phyloP scores from a whole-genome alignment of 306 rosid species.

The Quercus engelmannii region DNA sequence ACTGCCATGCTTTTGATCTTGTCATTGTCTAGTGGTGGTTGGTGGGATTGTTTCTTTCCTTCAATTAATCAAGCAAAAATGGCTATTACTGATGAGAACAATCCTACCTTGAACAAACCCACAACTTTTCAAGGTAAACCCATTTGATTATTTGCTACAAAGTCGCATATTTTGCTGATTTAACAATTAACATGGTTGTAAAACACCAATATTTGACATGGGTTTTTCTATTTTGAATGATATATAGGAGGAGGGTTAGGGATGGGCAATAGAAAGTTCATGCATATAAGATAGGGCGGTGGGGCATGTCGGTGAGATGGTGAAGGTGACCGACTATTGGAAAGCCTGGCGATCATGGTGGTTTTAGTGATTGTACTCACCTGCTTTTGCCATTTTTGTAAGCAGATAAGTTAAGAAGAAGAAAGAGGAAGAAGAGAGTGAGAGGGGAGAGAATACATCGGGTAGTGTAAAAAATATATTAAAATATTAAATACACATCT shows the following conservation, averaged over 20 bases:
- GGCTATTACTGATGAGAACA: constrained; percentile 58
- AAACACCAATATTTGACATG: constrained; percentile 8
- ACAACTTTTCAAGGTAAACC: constrained; percentile 49
- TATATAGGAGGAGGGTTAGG: constrained; percentile 38
- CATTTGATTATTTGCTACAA: background rate
- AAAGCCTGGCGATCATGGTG: no score
- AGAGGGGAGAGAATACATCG: no score
- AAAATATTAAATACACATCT: no score
- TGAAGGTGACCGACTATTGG: no score
- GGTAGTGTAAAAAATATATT: no score
- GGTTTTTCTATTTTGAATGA: constrained; percentile 1
- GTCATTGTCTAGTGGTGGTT: no score
- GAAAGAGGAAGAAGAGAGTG: no score
- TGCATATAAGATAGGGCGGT: background rate
- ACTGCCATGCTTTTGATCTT: no score
- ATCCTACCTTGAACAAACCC: constrained; percentile 50
- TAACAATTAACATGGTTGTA: constrained; percentile 5
- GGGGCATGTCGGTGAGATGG: no score
- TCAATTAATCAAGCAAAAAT: constrained; percentile 30
- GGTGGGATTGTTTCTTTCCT: background rate
- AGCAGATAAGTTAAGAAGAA: no score
- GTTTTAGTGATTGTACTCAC: no score
- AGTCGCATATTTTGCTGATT: background rate
- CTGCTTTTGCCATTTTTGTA: no score
- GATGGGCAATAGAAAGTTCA: constrained; percentile 45